Evolutionary conservation across 2,329 filamentous ascomycete genomes (phyloP).

Genomic region (Fusarium burgessii): DNA sequence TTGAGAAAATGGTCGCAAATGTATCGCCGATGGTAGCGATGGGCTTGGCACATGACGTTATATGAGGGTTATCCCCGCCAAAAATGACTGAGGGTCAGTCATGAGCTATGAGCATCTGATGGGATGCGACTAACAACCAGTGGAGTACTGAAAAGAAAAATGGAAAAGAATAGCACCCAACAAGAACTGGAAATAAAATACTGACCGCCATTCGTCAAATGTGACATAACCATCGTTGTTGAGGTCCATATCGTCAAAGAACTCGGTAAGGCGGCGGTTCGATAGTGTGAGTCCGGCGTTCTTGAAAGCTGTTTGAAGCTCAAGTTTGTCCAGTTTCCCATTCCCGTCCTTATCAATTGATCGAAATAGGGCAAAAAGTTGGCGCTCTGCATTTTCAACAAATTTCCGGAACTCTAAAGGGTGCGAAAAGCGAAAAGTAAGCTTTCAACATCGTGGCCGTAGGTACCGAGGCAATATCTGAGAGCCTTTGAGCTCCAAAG

Average conservation of each 20-base stretch:
- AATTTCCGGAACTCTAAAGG: conserved; percentile 86
- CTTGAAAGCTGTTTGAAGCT: conserved; percentile 83
- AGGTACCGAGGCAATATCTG: conserved; percentile 33
- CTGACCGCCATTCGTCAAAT: conserved; percentile 97
- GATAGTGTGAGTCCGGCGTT: conserved; percentile 83
- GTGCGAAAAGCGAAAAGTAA: conserved; percentile 33
- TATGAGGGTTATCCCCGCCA: conserved; percentile 40
- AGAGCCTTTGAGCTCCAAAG: conserved; percentile 12
- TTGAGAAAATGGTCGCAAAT: conserved; percentile 13
- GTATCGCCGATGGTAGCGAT: conserved; percentile 19
- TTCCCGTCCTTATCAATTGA: conserved; percentile 88
- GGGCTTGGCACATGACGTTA: conserved; percentile 48
- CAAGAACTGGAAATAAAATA: conserved; percentile 40
- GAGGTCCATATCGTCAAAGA: conserved; percentile 90
- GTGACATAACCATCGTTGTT: conserved; percentile 90
- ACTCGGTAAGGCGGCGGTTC: conserved; percentile 79
- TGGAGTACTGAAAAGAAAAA: background rate
- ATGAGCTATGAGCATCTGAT: conserved; percentile 41
- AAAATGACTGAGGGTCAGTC: conserved; percentile 46
- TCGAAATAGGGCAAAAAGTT: conserved; percentile 84
- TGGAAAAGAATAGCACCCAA: conserved; percentile 7
- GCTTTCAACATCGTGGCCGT: conserved; percentile 22
- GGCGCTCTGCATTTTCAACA: conserved; percentile 86
- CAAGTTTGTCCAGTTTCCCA: conserved; percentile 87
- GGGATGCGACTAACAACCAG: conserved; percentile 25